Conservation (phyloP, 345 rosid species). For the Bretschneidera sinensis region DNA sequence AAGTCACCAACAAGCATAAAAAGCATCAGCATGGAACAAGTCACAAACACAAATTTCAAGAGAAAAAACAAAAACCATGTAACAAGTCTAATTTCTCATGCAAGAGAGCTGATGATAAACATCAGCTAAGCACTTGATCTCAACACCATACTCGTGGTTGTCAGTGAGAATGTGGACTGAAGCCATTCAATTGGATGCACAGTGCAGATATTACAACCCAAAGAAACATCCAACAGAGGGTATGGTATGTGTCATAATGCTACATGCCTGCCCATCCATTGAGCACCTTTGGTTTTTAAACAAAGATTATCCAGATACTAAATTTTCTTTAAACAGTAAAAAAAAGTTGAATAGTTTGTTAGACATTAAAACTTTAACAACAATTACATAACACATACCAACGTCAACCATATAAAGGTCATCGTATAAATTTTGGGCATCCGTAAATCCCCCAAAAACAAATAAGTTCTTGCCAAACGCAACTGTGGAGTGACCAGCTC, state of each 20-base stretch:
- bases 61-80: neutral
- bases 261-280: neutral
- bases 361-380: no score
- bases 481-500: slow-evolving; percentile 94
- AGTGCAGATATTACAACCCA: no score
- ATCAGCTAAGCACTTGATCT: neutral
- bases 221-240: neutral
- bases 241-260: neutral
- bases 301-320: neutral
- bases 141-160: no score
- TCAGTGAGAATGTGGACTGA: neutral
- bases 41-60: neutral
- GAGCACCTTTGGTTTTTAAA: neutral
- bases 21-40: neutral
- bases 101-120: neutral
- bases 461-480: slow-evolving; percentile 79
- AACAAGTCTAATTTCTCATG: neutral
- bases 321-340: no score
- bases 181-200: no score
- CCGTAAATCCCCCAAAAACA: slow-evolving; percentile 96
- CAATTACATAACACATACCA: slow-evolving; percentile 46
- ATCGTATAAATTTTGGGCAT: slow-evolving; percentile 86
- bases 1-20: neutral
- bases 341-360: no score
- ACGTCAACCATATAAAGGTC: slow-evolving; percentile 81